A percentile compares a stretch with the other conserved stretches of the same genome.
Evolutionary conservation across 2,329 filamentous ascomycete genomes (phyloP).

Genomic region (Ceratocystis cacaofunesta): DNA sequence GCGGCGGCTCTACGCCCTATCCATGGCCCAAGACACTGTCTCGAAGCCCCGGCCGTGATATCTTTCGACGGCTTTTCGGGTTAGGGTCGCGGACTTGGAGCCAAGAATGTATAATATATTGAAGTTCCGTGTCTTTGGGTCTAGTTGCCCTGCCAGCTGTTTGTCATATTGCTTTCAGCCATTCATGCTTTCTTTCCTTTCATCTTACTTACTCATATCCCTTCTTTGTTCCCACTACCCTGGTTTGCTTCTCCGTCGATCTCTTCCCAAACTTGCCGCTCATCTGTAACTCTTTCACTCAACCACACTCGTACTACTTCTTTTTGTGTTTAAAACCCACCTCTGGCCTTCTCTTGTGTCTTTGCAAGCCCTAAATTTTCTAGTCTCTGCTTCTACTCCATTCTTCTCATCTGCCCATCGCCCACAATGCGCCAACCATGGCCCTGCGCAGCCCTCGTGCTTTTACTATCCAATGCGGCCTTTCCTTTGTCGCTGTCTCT

Average conservation of each 20-base stretch:
- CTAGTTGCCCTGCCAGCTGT: background rate
- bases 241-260: background rate
- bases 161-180: background rate
- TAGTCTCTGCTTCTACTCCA: background rate
- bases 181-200: background rate
- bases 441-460: background rate
- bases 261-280: background rate
- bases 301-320: background rate
- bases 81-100: background rate
- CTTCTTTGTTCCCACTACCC: background rate
- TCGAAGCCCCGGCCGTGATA: background rate
- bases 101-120: no score
- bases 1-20: no score
- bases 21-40: background rate
- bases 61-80: background rate
- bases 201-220: background rate
- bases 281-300: background rate
- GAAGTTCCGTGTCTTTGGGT: no score
- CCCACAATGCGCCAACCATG: constrained; percentile 5
- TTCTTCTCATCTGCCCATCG: background rate
- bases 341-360: background rate
- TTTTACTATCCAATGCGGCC: background rate
- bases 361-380: background rate
- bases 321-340: background rate
- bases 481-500: background rate